Base-by-base conservation (phyloP, 139 green algal species). In the Chlorella sp. region DNA sequence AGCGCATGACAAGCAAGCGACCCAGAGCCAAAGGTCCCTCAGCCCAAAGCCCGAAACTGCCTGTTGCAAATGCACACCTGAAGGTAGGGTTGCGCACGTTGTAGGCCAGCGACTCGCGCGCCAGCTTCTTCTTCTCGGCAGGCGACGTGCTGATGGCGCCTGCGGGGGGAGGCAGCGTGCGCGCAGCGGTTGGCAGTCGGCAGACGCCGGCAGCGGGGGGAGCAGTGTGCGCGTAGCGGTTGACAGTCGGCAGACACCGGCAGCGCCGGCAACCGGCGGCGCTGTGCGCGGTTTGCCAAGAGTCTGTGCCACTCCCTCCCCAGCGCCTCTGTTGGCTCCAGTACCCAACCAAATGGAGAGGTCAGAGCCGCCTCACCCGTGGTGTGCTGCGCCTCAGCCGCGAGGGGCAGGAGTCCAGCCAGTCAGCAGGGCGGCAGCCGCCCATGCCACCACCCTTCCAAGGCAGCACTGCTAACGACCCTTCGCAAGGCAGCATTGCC, bases 81-180 rank as follows among this genome's bases (percentile, higher is more conserved):
- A 98, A 98, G 32, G 84, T 91, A 4, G 91, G 74, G 84, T 91
- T 94, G 56, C 81, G 79, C 26, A 86, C 80, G 84, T 97, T 98
- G 87, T 89, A 94, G 11, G 89, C 91, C 40, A 98, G 81, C 1
- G 90, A 94, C 44, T 89, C 74, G 0, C 43, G 24, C 4, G 95
- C 95, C 20, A 97, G 54, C 34, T 84, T 84, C 81, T 87, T 86
- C 69, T 92, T 91, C 40, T 94, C 88, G 20, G 22, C 79, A 3
- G 46, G 60, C 20, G 76, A 87, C 69, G 68, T 89, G 38, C 72
- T 90, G 70, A 96, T 92, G 80, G 78, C 76, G 28, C 90, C 90
- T 64, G 89, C 41, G 40, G 22, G 46, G 36, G 16, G 2, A 46
- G 16, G 26, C 65, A n/a, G 24, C 5, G 40, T 40, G 30, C 65